Percentiles rank a stretch among this genome's conserved stretches.
These are phyloP conservation scores for Coffea humblotiana DNA, from an alignment of 305 asterid species.

Conservation along the genomic window DNA sequence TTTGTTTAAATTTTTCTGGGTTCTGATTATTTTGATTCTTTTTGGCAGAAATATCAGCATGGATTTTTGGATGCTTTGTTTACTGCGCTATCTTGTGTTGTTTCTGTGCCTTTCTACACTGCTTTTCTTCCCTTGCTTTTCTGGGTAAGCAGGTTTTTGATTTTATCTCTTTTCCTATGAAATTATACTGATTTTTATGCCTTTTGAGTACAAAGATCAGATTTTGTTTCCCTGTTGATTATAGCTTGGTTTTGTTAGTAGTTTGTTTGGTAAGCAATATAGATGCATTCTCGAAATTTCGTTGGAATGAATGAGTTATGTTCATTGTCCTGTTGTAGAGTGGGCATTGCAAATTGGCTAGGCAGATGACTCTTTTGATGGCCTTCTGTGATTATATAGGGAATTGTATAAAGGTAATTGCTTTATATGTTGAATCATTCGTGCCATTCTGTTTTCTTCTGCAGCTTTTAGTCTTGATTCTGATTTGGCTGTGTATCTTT, in stretches of 20 bases:
- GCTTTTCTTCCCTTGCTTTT: conserved; percentile 93
- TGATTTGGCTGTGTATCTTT: conserved; percentile 20
- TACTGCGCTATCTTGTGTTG: conserved; percentile 80
- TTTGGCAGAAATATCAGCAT: conserved; percentile 70
- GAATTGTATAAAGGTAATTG: conserved; percentile 73
- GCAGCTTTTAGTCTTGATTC: conserved; percentile 12
- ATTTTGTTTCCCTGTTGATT: neutral
- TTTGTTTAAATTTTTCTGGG: conserved; percentile 2
- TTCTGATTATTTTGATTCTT: conserved; percentile 12
- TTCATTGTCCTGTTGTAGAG: conserved; percentile 46
- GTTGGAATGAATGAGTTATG: neutral
- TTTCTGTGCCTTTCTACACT: conserved; percentile 97
- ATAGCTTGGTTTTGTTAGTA: neutral
- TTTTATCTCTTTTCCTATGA: neutral
- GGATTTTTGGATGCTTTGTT: conserved; percentile 71
- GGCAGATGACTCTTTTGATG: conserved; percentile 95
- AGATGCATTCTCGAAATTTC: neutral
- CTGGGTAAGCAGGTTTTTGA: conserved; percentile 58
- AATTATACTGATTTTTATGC: neutral
- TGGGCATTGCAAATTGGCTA: conserved; percentile 92
- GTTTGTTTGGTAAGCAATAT: neutral
- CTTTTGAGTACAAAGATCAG: neutral
- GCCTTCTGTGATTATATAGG: conserved; percentile 89
- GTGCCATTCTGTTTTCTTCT: neutral
- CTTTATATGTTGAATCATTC: neutral